Evolutionary conservation across 2,329 filamentous ascomycete species (phyloP), one percentile per base, ranked within the genome.

Genomic region (Fusarium sp.): DNA sequence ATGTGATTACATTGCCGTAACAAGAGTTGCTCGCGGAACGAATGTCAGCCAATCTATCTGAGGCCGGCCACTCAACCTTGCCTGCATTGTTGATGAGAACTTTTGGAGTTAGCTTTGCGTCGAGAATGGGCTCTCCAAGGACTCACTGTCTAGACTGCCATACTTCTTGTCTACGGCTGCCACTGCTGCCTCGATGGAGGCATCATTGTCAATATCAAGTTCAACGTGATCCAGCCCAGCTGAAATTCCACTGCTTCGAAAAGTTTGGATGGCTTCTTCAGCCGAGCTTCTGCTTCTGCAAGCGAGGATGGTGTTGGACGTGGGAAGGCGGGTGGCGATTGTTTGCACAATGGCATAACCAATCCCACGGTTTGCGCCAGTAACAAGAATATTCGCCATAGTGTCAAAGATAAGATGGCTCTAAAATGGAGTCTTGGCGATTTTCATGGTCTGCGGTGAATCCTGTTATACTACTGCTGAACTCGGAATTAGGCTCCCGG

Each of bases 301-400:
- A 10, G 45, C 68, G 1, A 71, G 68, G 3, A 71, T 61, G 1
- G 71, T 63, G 13, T 39, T 58, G 1, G 68, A 62, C 9, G 39
- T 58, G n/a, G 63, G 62, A 11, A 71, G 14, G 2, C 56, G 50
- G 2, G 16, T 16, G 14, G 33, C 41, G 3, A 71, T 54, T 13
- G 67, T 57, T 37, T 67, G 69, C 8, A 63, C 69, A 13, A 71
- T 71, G 7, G 69, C 56, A 22, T 54, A 67, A 0, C 69, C 69
- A 3, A 71, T 71, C 2, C 68, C 68, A 5, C 67, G 68, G 14
- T 71, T 71, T 22, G 62, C 62, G 3, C 67, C 68, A 4, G 68
- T 71, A 0, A 71, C 56, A 0, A 71, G 57, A 20, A 64, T 60
- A 7, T 7, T 64, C 4, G 16, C 1, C 67, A 67, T 66, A 6